phyloP scores from a whole-genome alignment of 495 filamentous ascomycete species.

The Ascobolus immersus region DNA sequence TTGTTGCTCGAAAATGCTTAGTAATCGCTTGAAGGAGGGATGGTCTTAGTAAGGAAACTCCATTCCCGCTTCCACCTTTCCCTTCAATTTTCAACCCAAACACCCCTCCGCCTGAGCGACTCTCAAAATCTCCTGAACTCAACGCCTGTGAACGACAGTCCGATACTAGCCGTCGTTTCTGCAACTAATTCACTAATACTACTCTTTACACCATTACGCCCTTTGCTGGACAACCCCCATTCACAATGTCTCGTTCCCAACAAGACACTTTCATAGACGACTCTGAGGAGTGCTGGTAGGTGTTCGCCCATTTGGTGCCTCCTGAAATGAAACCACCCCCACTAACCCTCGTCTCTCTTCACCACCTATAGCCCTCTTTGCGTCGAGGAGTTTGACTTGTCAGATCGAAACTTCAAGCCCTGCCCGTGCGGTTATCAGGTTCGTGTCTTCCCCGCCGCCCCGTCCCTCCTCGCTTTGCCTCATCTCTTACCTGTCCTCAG shows the following conservation, averaged over 20 bases:
- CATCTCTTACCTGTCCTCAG: slow-evolving; percentile 22
- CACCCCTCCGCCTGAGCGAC: too few relatives aligned
- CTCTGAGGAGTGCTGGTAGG: slow-evolving; percentile 77
- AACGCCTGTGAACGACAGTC: too few relatives aligned
- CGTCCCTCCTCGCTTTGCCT: slow-evolving; percentile 4
- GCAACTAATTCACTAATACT: too few relatives aligned
- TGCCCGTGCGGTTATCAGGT: slow-evolving; percentile 98
- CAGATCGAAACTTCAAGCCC: slow-evolving; percentile 87
- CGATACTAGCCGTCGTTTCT: too few relatives aligned
- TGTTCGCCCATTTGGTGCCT: slow-evolving; percentile 6
- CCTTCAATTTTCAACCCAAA: too few relatives aligned
- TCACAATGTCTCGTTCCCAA: slow-evolving; percentile 21
- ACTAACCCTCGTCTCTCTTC: slow-evolving; percentile 10
- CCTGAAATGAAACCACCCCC: neutral
- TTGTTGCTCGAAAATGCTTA: too few relatives aligned
- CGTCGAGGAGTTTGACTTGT: slow-evolving; percentile 95
- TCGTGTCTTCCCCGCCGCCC: slow-evolving; percentile 9
- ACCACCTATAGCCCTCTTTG: slow-evolving; percentile 49
- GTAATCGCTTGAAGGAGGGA: too few relatives aligned
- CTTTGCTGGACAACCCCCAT: slow-evolving; percentile 1
- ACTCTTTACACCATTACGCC: too few relatives aligned
- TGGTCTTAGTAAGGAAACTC: too few relatives aligned
- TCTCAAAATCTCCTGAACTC: too few relatives aligned
- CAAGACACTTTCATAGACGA: slow-evolving; percentile 96
- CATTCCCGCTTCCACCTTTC: too few relatives aligned